Conservation (phyloP, 805 yeast genomes). For the Candida coquimbonensis region DNA sequence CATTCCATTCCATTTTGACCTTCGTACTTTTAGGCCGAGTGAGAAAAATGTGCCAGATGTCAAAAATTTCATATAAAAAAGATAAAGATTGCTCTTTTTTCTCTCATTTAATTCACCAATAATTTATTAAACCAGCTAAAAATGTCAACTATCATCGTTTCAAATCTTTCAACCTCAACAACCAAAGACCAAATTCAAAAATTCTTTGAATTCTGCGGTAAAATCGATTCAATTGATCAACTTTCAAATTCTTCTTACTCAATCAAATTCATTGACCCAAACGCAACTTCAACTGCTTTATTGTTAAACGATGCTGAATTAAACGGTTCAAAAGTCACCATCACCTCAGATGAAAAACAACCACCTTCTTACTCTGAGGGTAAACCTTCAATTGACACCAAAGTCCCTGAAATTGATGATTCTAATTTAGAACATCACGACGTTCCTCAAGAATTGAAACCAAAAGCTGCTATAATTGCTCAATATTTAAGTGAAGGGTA, state of each 20-base stretch:
- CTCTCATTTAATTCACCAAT: background rate
- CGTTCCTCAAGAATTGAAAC: conserved; percentile 69
- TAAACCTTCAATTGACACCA: conserved; percentile 2
- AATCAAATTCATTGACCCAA: conserved; percentile 47
- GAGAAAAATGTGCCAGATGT: too few species aligned
- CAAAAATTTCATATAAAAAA: too few species aligned
- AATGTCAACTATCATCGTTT: conserved; percentile 5
- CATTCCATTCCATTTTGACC: too few species aligned
- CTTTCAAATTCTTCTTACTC: conserved; percentile 17
- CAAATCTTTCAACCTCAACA: conserved; percentile 3
- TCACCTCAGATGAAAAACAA: conserved; percentile 22
- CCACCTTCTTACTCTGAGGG: conserved; percentile 10
- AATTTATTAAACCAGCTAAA: background rate
- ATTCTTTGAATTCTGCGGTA: conserved; percentile 74
- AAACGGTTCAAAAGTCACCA: conserved; percentile 48
- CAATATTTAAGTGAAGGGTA: conserved; percentile 74
- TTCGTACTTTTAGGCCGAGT: too few species aligned
- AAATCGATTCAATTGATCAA: conserved; percentile 25
- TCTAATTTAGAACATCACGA: conserved; percentile 29
- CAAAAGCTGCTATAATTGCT: conserved; percentile 68
- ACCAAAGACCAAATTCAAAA: conserved; percentile 20
- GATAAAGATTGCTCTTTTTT: too few species aligned
- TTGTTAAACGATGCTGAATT: conserved; percentile 69
- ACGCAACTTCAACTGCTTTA: conserved; percentile 66
- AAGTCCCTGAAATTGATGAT: conserved; percentile 3